Evolutionary conservation across 1,284 basidiomycete species (phyloP), one percentile per base, ranked within the genome.

Genomic region (Tranzscheliella williamsii): DNA sequence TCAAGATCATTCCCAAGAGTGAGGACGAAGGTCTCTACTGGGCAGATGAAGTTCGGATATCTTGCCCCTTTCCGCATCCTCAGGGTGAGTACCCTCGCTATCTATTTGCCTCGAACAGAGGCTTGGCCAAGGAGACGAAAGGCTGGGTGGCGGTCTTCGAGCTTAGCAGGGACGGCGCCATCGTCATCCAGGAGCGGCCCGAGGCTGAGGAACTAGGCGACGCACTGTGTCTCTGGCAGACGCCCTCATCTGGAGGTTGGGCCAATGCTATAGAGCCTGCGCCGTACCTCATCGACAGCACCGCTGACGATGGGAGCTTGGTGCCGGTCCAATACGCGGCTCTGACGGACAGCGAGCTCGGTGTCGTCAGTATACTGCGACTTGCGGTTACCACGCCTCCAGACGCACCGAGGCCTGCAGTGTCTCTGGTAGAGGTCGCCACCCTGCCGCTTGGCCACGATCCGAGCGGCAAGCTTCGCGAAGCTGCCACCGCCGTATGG

Each of bases 201-300:
- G 43, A 38, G 1, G 22, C 40, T n/a, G 26, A 46, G 24, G 35
- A 42, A 18, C 38, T 41, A 5, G 52, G 47, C 15, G 45, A 66
- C 11, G 52, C 62, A 6, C 29, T 64, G 16, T 60, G 48, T 8
- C 35, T 76, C 11, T 70, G 71, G 63, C 60, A 79, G 47, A 79
- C 79, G 2, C 69, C 73, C 2, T 79, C 79, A 0, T 70, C 63
- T 3, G 79, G 79, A n/a, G 79, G 79, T 2, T 79, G 79, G 79
- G 79, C 79, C 1, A 79, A 80, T 46, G 79, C 79, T 0, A 78
- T 80, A 23, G 74, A 78, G 38, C 73, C 77, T 1, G 75, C 75
- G 23, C 76, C 78, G 16, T 54, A 49, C 8, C 23, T 50, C 1
- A 55, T 70, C 12, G 35, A 49, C 21, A 60, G 58, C 1, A 35